phyloP scores from a whole-genome alignment of 371 early-diverging fungal species.

The Massospora cicadina region DNA sequence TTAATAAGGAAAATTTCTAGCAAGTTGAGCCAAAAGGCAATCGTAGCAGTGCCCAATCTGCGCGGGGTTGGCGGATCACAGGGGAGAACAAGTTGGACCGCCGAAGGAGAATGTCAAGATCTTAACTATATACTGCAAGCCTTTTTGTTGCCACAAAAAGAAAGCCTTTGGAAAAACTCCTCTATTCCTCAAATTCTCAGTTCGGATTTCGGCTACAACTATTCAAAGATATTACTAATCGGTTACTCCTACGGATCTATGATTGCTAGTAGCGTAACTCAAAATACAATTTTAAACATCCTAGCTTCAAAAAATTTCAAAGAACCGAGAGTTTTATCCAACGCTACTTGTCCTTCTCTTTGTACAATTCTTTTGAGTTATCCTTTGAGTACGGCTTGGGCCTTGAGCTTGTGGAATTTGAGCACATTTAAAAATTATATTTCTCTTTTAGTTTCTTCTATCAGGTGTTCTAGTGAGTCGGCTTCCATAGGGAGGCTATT shows the following conservation, averaged over 20 bases:
- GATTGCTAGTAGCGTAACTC: background rate
- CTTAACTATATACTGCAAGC: background rate
- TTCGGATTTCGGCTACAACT: background rate
- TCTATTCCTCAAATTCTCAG: background rate
- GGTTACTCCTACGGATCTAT: slow-evolving; percentile 6
- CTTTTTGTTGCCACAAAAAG: background rate
- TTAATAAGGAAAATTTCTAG: background rate
- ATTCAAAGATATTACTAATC: background rate
- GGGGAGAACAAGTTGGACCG: slow-evolving; percentile 2
- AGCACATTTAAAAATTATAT: background rate
- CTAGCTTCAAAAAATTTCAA: background rate
- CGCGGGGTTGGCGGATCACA: background rate
- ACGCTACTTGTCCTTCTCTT: slow-evolving; percentile 6
- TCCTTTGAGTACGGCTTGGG: background rate
- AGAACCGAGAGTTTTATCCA: too few relatives aligned
- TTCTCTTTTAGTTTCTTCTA: background rate
- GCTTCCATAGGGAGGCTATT: background rate
- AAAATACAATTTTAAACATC: background rate
- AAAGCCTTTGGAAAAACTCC: background rate
- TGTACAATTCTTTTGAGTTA: slow-evolving; percentile 1
- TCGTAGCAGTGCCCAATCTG: background rate
- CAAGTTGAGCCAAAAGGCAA: background rate
- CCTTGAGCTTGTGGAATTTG: background rate
- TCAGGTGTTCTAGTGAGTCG: background rate
- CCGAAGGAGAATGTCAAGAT: slow-evolving; percentile 7